phyloP scores from a whole-genome alignment of 805 yeast species.

The Wickerhamiella brachini region DNA sequence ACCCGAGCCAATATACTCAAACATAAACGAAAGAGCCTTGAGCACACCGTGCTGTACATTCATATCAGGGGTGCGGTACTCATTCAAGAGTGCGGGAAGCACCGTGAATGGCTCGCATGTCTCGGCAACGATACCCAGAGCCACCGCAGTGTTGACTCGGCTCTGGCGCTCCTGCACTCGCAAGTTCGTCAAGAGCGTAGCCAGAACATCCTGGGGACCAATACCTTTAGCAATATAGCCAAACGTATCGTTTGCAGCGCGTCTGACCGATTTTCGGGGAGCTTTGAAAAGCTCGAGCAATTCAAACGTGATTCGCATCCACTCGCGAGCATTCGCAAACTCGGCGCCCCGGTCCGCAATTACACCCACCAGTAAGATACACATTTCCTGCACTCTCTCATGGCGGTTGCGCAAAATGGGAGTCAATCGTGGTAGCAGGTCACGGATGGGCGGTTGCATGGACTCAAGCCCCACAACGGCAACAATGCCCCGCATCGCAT shows the following conservation, averaged over 20 bases:
- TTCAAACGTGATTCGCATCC: slow-evolving; percentile 95
- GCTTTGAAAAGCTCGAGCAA: slow-evolving; percentile 79
- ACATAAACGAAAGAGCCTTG: slow-evolving; percentile 79
- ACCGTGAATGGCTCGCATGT: slow-evolving; percentile 88
- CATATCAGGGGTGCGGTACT: slow-evolving; percentile 79
- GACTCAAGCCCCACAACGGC: slow-evolving; percentile 42
- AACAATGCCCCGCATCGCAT: slow-evolving; percentile 54
- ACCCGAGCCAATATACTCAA: slow-evolving; percentile 77
- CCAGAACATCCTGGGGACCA: slow-evolving; percentile 91
- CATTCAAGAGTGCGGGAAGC: slow-evolving; percentile 89
- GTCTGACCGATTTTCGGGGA: slow-evolving; percentile 57
- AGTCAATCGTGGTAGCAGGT: slow-evolving; percentile 72
- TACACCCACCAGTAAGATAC: slow-evolving; percentile 65
- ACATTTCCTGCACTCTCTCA: slow-evolving; percentile 77
- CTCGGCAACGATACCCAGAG: slow-evolving; percentile 92
- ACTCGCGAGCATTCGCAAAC: slow-evolving; percentile 76
- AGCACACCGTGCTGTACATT: slow-evolving; percentile 93
- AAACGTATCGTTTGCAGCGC: slow-evolving; percentile 80
- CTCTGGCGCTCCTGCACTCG: slow-evolving; percentile 91
- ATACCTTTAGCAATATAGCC: slow-evolving; percentile 83
- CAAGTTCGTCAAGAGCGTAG: slow-evolving; percentile 67
- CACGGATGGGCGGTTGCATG: slow-evolving; percentile 70
- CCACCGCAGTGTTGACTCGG: slow-evolving; percentile 95
- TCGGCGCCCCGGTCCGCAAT: slow-evolving; percentile 74
- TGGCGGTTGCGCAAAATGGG: slow-evolving; percentile 85